Percentiles rank a stretch among this genome's conserved stretches.
phyloP scores from a whole-genome alignment of 805 yeast species.

The Monosporozyma aquatica region DNA sequence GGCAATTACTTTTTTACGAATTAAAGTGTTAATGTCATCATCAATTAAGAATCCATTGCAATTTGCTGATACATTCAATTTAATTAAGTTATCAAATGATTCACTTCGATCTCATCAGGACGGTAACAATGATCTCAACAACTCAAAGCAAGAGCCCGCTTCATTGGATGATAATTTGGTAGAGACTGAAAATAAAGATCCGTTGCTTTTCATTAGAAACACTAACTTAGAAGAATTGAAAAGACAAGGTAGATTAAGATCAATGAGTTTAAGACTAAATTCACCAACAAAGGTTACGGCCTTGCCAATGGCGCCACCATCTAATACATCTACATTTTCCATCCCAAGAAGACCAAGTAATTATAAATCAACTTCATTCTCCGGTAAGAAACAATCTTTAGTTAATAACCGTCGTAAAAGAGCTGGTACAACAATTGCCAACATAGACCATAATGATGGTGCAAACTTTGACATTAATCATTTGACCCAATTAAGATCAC shows the following conservation, averaged over 20 bases:
- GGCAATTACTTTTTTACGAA: constrained; percentile 60
- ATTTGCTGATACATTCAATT: constrained; percentile 13
- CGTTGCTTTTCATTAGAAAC: constrained; percentile 12
- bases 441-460: background rate
- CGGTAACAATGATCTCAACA: no score
- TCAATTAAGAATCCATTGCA: constrained; percentile 27
- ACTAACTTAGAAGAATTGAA: background rate
- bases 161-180: constrained; percentile 19
- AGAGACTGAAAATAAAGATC: constrained; percentile 18
- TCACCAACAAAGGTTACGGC: constrained; percentile 5
- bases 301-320: background rate
- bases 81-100: constrained; percentile 5
- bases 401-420: constrained; percentile 2
- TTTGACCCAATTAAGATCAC: background rate
- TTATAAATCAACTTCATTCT: background rate
- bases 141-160: background rate
- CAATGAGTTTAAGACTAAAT: constrained; percentile 13
- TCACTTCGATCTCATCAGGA: no score
- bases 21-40: constrained; percentile 42
- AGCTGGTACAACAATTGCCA: background rate
- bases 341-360: background rate
- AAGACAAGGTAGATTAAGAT: constrained; percentile 5
- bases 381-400: background rate
- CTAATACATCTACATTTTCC: no score
- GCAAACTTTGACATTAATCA: background rate